Base-by-base conservation (phyloP, 176 grass and related monocot species). In the Dactylis glomerata region DNA sequence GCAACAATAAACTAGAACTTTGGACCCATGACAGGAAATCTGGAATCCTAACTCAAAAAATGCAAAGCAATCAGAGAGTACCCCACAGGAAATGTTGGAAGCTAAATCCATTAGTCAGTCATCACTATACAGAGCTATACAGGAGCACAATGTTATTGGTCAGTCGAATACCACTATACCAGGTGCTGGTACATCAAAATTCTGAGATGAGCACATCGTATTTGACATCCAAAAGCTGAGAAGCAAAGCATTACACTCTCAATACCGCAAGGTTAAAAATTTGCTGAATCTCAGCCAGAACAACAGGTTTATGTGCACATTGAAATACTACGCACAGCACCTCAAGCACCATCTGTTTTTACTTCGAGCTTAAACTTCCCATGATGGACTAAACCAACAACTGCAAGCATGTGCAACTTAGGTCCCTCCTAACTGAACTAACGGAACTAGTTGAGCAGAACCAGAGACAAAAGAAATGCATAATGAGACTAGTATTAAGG, bases 51-150 rank as follows among this genome's bases (percentile, higher is more conserved):
- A 75, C 32, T 45, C 17, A 34, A 38, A 42, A 78, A 79, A 50
- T 76, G 72, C 28, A 17, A 46, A 56, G 34, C 8, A 45, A 14
- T 33, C 5, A 80, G 1, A 17, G 14, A 61, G 65, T 36, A 61
- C n/a, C 47, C 70, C 58, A 54, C 23, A 76, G 24, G 33, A 87
- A 78, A 87, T 68, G 24, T 13, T 71, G 38, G 46, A 14, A 87
- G 45, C 74, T 68, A 66, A 40, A 64, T 76, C 58, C 16, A 59
- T 33, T 50, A 79, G 24, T 46, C 37, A 68, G 4, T 37, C 3
- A 58, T 71, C 47, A 55, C 26, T 37, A 64, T 66, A n/a, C n/a
- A n/a, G n/a, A n/a, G n/a, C n/a, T n/a, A n/a, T 14, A 72, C n/a
- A 51, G 71, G 30, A 41, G 14, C 68, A 52, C 20, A 64, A 52